Conservation (phyloP, 768 basidiomycete genomes). For the Auricularia auricula-judae region DNA sequence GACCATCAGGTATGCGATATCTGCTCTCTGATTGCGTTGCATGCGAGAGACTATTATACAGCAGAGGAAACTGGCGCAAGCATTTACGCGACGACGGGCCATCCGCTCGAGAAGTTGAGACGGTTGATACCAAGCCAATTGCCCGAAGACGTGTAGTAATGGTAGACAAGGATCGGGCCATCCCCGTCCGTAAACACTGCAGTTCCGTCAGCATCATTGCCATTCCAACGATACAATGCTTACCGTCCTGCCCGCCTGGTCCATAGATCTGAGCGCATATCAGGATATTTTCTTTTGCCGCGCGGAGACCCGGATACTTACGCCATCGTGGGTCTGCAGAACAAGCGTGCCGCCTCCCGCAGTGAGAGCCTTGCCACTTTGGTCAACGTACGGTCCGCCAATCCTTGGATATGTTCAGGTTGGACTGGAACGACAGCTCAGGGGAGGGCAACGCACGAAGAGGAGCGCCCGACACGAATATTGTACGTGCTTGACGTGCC, state of each 20-base stretch:
- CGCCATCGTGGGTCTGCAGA: constrained; percentile 31
- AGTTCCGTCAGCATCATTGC: neutral
- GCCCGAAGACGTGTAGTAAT: constrained; percentile 39
- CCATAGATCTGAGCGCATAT: constrained; percentile 30
- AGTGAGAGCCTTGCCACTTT: constrained; percentile 31
- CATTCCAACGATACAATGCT: neutral
- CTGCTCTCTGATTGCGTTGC: no score
- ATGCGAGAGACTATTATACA: no score
- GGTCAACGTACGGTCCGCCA: constrained; percentile 36
- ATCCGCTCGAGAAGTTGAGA: constrained; percentile 38
- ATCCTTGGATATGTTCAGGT: constrained; percentile 16
- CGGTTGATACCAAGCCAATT: constrained; percentile 37
- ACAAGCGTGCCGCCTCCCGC: constrained; percentile 44
- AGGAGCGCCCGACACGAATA: constrained; percentile 44
- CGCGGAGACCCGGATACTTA: constrained; percentile 12
- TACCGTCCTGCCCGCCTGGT: constrained; percentile 41
- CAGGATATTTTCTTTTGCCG: neutral
- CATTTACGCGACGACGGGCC: constrained; percentile 27
- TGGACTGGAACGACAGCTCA: no score
- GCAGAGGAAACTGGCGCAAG: neutral
- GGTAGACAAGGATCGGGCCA: constrained; percentile 39
- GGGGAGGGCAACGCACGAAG: constrained; percentile 20
- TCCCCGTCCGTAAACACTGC: constrained; percentile 30
- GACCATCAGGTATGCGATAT: no score
- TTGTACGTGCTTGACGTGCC: constrained; percentile 47